phyloP scores from a whole-genome alignment of 805 yeast genomes.

The Lipomyces lipofer region DNA sequence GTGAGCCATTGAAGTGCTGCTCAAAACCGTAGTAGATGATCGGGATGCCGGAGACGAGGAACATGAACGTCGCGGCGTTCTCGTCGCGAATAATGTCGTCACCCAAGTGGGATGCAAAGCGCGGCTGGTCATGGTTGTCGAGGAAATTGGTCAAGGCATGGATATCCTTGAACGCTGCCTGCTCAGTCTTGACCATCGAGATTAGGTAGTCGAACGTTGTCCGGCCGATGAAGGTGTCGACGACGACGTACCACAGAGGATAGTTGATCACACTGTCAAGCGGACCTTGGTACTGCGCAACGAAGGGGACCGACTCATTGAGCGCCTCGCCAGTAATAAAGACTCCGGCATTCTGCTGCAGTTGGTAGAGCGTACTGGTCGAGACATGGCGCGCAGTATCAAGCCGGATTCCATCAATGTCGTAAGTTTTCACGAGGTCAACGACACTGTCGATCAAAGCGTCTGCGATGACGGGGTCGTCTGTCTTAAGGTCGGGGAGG shows the following conservation, averaged over 20 bases:
- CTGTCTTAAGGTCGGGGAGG: slow-evolving; percentile 7
- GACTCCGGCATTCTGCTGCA: slow-evolving; percentile 5
- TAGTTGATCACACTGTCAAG: slow-evolving; percentile 14
- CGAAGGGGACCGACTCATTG: neutral
- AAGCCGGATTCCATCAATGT: slow-evolving; percentile 14
- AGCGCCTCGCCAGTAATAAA: slow-evolving; percentile 10
- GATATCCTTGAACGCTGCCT: neutral
- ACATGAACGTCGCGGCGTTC: slow-evolving; percentile 5
- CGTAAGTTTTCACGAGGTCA: neutral
- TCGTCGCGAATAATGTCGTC: neutral
- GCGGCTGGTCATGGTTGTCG: slow-evolving; percentile 16
- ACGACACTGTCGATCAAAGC: neutral
- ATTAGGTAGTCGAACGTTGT: neutral
- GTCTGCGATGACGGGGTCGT: neutral
- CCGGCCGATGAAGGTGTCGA: neutral
- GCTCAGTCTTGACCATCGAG: neutral
- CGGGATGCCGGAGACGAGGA: slow-evolving; percentile 12
- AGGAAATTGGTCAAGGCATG: slow-evolving; percentile 1
- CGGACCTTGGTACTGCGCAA: slow-evolving; percentile 9
- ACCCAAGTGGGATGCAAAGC: slow-evolving; percentile 6
- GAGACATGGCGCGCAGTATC: slow-evolving; percentile 11
- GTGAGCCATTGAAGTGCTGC: slow-evolving; percentile 13
- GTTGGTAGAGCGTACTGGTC: neutral
- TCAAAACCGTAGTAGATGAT: slow-evolving; percentile 18
- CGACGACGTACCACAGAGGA: neutral